Percentiles rank a stretch among this genome's conserved stretches.
Conservation (phyloP, 1,284 basidiomycete genomes). For the Lignosus rhinocerotis region DNA sequence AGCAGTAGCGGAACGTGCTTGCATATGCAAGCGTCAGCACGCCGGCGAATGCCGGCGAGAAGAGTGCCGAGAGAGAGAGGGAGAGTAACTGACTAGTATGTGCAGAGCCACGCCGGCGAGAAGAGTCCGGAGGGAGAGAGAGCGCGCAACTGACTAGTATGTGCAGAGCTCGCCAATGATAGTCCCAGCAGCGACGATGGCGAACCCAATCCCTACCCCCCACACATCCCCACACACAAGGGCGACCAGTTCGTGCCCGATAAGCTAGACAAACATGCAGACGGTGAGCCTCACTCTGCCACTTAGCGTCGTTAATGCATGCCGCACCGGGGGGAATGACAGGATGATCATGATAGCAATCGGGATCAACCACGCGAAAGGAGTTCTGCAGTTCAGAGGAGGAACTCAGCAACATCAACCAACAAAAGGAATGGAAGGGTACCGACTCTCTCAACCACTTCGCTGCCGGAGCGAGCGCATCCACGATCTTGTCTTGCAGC, state of each 20-base stretch:
- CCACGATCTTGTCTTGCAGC: conserved; percentile 56
- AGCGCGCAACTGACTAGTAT: conserved; percentile 49
- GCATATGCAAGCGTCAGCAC: no score
- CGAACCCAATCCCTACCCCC: conserved; percentile 69
- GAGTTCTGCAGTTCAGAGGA: conserved; percentile 15
- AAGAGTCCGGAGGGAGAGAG: not conserved
- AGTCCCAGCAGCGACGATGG: conserved; percentile 65
- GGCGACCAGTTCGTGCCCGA: conserved; percentile 77
- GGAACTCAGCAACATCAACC: no score
- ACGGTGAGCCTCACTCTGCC: no score
- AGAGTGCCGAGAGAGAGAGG: not conserved
- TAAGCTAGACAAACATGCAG: conserved; percentile 43
- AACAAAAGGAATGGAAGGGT: no score
- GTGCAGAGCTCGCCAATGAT: conserved; percentile 69
- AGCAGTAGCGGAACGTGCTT: conserved; percentile 67
- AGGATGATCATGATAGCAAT: conserved; percentile 78
- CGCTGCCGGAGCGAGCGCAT: conserved; percentile 54
- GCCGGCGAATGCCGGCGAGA: no score
- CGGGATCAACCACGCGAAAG: conserved; percentile 80
- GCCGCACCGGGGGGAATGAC: conserved; percentile 70
- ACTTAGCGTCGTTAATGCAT: not conserved
- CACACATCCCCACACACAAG: conserved; percentile 74
- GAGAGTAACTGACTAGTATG: conserved; percentile 54
- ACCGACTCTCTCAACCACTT: conserved; percentile 48
- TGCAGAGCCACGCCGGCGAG: conserved; percentile 45